phyloP scores from a whole-genome alignment of 148 eudicot species.

The Rhododendron ferrugineum region DNA sequence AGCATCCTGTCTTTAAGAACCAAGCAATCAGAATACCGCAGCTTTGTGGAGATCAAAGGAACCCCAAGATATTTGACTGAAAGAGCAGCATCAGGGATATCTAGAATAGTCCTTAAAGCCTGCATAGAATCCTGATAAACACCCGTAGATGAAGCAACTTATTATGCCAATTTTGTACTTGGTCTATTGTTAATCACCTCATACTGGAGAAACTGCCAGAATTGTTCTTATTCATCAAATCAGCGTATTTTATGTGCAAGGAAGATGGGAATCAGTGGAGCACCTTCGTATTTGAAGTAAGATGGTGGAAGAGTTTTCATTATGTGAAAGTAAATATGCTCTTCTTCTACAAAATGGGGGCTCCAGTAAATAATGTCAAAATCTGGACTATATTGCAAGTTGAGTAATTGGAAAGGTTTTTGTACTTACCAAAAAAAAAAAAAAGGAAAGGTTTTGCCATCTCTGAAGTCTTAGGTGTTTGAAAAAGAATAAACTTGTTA shows the following conservation, averaged over 20 bases:
- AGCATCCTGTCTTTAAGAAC: too few species aligned
- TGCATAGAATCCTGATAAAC: too few species aligned
- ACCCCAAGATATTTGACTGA: too few species aligned
- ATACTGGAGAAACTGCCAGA: background rate
- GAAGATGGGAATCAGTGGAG: background rate
- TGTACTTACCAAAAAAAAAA: too few species aligned
- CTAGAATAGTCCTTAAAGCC: too few species aligned
- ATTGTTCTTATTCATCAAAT: background rate
- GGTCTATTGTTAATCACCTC: background rate
- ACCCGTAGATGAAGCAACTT: background rate
- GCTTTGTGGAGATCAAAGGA: too few species aligned
- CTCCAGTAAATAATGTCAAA: background rate
- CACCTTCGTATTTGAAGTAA: background rate
- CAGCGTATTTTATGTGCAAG: background rate
- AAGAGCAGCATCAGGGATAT: too few species aligned
- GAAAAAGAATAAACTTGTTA: background rate
- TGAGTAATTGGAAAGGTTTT: background rate
- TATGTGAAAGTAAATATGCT: background rate
- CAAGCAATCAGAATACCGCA: too few species aligned
- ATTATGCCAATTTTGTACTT: background rate
- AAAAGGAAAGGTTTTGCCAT: background rate
- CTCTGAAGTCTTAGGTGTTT: background rate
- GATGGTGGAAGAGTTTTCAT: background rate
- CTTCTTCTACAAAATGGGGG: background rate
- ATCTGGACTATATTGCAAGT: background rate